Base-by-base conservation (phyloP, 192 early-diverging fungal genomes). In the Umbelopsis isabellina region DNA sequence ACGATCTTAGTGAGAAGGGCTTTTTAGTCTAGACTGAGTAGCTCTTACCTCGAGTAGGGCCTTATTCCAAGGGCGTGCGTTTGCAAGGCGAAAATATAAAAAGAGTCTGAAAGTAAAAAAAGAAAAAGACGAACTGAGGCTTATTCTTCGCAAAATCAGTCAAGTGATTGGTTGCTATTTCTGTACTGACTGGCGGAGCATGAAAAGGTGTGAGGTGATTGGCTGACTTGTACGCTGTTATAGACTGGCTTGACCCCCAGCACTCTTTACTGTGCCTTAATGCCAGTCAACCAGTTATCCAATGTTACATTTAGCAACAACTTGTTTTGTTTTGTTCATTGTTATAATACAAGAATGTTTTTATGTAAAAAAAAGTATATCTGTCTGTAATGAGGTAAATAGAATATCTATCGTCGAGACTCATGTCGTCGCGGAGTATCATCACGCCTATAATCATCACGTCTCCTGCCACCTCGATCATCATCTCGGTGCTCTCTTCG, bases 121-220 rank as follows among this genome's bases (percentile, higher is more conserved):
- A 61, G 15, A 22, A 35, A 61, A 61, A 61, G 33, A 22, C 37
- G 37, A 61, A 61, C 27, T 35, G 55, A 61, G 55, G 55, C 55
- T 61, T 61, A 61, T 61, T 61, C 55, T 61, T 61, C 33, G 55
- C 55, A 35, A 61, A 61, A 61, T 18, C 7, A n/a, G 55, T 61
- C 55, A 61, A 61, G 55, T 61, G 55, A 61, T 61, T 61, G 55
- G 55, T 61, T 6, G 27, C 55, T 61, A 61, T 61, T 61, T 33
- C 16, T 61, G 20, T 20, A 20, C 18, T 6, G 48, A 16, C 48
- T 16, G 15, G 2, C 48, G 15, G 48, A 49, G 48, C 3, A 20
- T 49, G 18, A 49, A 49, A 49, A 2, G 3, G 4, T 2, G 47
- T 11, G 16, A 49, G 2, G 12, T 49, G 48, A 49, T 21, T 21